These are phyloP conservation scores for Naganishia vaughanmartiniae DNA, from an alignment of 768 basidiomycete species.

Conservation along the genomic window DNA sequence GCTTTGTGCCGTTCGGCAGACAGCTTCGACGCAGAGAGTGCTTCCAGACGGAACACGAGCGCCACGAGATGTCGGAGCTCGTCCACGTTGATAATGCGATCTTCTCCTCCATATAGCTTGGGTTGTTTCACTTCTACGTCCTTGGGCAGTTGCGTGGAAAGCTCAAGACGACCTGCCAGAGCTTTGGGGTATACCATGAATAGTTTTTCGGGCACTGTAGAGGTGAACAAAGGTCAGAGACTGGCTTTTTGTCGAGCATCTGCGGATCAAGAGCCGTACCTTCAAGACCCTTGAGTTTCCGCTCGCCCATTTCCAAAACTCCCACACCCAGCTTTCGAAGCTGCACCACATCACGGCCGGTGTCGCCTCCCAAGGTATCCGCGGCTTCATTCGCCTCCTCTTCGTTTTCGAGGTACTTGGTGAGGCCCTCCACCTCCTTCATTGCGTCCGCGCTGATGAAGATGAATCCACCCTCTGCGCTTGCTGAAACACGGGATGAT, in stretches of 20 bases:
- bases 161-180: constrained; percentile 68
- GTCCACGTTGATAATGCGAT: constrained; percentile 54
- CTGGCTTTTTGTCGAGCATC: neutral
- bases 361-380: constrained; percentile 44
- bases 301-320: constrained; percentile 76
- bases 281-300: constrained; percentile 91
- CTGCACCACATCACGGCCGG: constrained; percentile 62
- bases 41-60: constrained; percentile 75
- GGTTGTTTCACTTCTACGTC: constrained; percentile 47
- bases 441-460: constrained; percentile 84
- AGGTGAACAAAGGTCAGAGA: constrained; percentile 16
- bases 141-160: constrained; percentile 51
- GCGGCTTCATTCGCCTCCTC: constrained; percentile 47
- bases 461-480: constrained; percentile 88
- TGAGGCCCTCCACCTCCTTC: constrained; percentile 51
- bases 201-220: constrained; percentile 69
- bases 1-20: constrained; percentile 33
- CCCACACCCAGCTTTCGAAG: constrained; percentile 69
- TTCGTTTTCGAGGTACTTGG: constrained; percentile 58
- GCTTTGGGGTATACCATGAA: constrained; percentile 77
- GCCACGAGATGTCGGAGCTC: constrained; percentile 72
- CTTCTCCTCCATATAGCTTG: constrained; percentile 33
- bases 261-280: constrained; percentile 36
- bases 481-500: constrained; percentile 75
- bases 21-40: constrained; percentile 53